Evolutionary conservation across 768 basidiomycete species (phyloP).

Genomic region (Leccinum incarnatum): DNA sequence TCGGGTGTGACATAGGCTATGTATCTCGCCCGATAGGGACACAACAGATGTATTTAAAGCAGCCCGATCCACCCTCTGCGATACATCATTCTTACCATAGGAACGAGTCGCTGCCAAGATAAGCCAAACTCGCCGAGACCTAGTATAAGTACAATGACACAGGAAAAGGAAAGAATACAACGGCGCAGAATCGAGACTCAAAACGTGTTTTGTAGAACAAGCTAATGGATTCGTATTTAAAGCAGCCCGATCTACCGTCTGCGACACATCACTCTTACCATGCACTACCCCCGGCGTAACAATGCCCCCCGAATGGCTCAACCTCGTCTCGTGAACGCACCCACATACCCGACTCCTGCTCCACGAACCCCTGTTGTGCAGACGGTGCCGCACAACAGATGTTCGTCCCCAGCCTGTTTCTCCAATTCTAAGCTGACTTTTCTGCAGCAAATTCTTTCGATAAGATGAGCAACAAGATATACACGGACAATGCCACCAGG

Average conservation of each 20-base stretch:
- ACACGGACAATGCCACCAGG: not conserved
- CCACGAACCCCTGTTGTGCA: not conserved
- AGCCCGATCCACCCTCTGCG: too few relatives aligned
- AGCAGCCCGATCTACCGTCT: not conserved
- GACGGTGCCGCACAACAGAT: not conserved
- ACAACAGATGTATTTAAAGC: not conserved
- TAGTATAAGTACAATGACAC: too few relatives aligned
- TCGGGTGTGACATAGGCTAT: too few relatives aligned
- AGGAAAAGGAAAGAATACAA: too few relatives aligned
- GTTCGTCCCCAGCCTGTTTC: constrained; percentile 11
- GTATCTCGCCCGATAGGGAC: not conserved
- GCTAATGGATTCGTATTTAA: not conserved
- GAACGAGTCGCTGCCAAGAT: too few relatives aligned
- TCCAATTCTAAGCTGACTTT: not conserved
- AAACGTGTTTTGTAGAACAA: too few relatives aligned
- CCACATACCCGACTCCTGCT: not conserved
- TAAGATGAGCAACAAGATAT: not conserved
- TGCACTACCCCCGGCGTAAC: constrained; percentile 1
- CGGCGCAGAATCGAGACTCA: too few relatives aligned
- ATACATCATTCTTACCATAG: constrained; percentile 1
- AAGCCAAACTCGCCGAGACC: too few relatives aligned
- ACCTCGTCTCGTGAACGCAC: not conserved
- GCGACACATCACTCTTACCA: not conserved
- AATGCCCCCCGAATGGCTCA: not conserved
- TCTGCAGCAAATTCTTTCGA: constrained; percentile 10